Evolutionary conservation across 129 eudicot species (phyloP), one percentile per base, ranked within the genome.

Genomic region (Artemisia argyi): DNA sequence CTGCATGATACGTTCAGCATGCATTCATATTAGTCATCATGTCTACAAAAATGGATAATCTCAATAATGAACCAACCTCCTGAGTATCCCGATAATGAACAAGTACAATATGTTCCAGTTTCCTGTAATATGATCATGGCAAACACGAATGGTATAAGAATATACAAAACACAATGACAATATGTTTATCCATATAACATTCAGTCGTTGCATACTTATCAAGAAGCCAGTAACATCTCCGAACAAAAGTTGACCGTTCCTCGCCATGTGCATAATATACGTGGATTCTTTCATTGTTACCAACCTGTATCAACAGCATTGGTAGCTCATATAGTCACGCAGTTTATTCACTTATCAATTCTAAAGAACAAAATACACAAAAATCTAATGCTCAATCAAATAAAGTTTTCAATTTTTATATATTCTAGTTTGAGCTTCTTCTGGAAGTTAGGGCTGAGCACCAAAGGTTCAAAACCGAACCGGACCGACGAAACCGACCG

Each of bases 201-300:
- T 60, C 14, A 15, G 68, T 48, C 19, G 68, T 71, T 79, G 49
- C 97, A 74, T 90, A 94, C 98, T 90, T 94, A 75, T 94, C 98
- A 77, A 94, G 98, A 58, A 94, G 87, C 98, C 98, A 94, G 67
- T 94, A 94, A 81, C 98, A 94, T 85, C 97, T 85, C 69, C 98
- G 97, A 83, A 94, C 98, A 79, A 94, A 86, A 71, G 88, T 94
- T 61, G 93, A 73, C 78, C 80, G 81, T 61, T 87, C 98, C 76
- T 89, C 91, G 46, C 98, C 98, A 73, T 90, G 98, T 39, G 98
- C 98, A 79, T 94, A 94, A 81, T 94, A 94, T 61, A 90, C 98
- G 49, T 94, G 98, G 30, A 94, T 90, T 73, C 96, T 81, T 81
- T 94, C 98, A 65, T 89, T 93, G 73, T 86, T 81, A 50, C 98